Percentiles rank a stretch among this genome's conserved stretches.
phyloP scores from a whole-genome alignment of 2,329 filamentous ascomycete genomes.

The Simplicillium sp. region DNA sequence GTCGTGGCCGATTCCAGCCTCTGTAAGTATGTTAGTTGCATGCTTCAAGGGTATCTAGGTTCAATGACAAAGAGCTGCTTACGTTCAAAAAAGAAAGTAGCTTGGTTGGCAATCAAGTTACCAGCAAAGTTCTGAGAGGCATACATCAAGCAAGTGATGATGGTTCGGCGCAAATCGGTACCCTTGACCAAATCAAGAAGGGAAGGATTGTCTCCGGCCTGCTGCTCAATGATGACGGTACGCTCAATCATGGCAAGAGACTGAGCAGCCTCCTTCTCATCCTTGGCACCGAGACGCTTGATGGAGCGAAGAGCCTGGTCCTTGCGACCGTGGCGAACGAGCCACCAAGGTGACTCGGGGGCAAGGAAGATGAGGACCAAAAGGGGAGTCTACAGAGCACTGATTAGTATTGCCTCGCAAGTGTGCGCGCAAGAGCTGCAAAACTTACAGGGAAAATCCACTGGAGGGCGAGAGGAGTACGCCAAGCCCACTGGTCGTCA shows the following conservation, averaged over 20 bases:
- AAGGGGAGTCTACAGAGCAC: conserved; percentile 31
- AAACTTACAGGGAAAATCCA: conserved; percentile 40
- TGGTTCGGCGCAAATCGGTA: conserved; percentile 41
- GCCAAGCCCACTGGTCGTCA: conserved; percentile 20
- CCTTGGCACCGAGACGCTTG: conserved; percentile 33
- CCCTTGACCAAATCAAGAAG: conserved; percentile 43
- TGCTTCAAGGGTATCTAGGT: too few relatives aligned
- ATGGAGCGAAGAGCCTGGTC: conserved; percentile 33
- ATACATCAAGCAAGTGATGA: conserved; percentile 48
- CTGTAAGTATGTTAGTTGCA: background rate
- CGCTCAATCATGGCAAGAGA: conserved; percentile 48
- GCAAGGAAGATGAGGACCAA: conserved; percentile 39
- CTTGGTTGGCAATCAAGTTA: conserved; percentile 53
- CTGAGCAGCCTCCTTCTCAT: conserved; percentile 25
- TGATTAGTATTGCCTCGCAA: background rate
- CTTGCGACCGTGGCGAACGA: conserved; percentile 36
- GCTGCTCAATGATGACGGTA: conserved; percentile 41
- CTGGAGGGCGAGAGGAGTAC: conserved; percentile 44
- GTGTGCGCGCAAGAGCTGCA: background rate
- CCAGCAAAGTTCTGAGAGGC: conserved; percentile 50
- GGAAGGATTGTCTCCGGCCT: conserved; percentile 30
- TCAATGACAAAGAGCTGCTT: conserved; percentile 11
- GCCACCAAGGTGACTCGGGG: conserved; percentile 45
- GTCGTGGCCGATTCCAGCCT: conserved; percentile 12
- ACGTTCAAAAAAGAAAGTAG: conserved; percentile 47